Conservation (phyloP, 1,284 basidiomycete genomes). For the Mycena citricolor region DNA sequence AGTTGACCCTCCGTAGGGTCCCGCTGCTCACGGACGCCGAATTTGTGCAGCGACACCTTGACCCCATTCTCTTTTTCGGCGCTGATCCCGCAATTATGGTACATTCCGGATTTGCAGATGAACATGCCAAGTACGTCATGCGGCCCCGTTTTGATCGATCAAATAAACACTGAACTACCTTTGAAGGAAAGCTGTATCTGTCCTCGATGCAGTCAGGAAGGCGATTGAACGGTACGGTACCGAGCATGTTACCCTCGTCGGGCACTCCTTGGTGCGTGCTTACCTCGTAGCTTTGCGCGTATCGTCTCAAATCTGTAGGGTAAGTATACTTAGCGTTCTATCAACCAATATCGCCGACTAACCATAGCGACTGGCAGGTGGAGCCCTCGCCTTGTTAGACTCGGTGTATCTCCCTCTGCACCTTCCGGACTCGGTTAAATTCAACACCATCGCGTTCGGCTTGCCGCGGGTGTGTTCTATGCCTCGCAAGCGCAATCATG, state of each 20-base stretch:
- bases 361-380: constrained; percentile 31
- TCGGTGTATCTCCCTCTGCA: constrained; percentile 21
- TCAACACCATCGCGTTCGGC: constrained; percentile 30
- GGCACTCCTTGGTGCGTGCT: constrained; percentile 39
- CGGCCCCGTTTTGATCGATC: neutral
- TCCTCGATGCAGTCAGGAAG: constrained; percentile 50
- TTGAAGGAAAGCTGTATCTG: constrained; percentile 45
- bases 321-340: neutral
- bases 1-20: constrained; percentile 33
- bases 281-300: neutral
- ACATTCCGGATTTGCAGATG: constrained; percentile 56
- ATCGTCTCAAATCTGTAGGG: constrained; percentile 5
- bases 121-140: constrained; percentile 48
- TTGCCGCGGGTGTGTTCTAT: constrained; percentile 51
- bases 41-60: constrained; percentile 39
- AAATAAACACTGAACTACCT: neutral
- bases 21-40: constrained; percentile 55
- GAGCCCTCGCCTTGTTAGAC: constrained; percentile 49
- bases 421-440: constrained; percentile 9
- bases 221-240: constrained; percentile 40
- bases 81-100: constrained; percentile 46
- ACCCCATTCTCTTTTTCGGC: constrained; percentile 58
- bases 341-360: constrained; percentile 4
- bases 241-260: constrained; percentile 47
- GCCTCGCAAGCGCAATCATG: neutral